phyloP scores from a whole-genome alignment of 2,329 filamentous ascomycete species.

The Aspergillus nomiae region DNA sequence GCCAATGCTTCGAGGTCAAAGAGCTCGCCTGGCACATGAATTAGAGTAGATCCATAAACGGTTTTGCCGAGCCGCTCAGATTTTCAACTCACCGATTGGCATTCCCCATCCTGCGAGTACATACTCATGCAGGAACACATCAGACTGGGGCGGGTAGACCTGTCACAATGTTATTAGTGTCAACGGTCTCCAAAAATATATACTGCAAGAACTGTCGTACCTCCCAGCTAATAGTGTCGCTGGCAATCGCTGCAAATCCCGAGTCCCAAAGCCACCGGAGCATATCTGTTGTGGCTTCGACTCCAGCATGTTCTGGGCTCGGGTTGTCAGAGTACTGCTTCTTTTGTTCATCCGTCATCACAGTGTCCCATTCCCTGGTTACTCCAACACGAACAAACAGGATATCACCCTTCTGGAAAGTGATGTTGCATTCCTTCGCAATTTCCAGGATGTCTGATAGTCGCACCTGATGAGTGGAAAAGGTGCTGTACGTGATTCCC shows the following conservation, averaged over 20 bases:
- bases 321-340: conserved; percentile 36
- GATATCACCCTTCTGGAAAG: conserved; percentile 55
- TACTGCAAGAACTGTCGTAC: conserved; percentile 30
- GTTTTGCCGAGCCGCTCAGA: neutral
- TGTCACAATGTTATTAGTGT: conserved; percentile 23
- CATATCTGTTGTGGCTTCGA: conserved; percentile 53
- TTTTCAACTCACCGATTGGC: conserved; percentile 43
- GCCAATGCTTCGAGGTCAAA: conserved; percentile 50
- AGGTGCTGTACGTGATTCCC: conserved; percentile 42
- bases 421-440: conserved; percentile 46
- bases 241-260: conserved; percentile 59
- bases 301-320: conserved; percentile 48
- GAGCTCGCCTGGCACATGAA: conserved; percentile 41
- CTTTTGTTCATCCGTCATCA: conserved; percentile 38
- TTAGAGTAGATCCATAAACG: conserved; percentile 6
- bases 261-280: conserved; percentile 62
- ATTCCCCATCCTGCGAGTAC: conserved; percentile 56
- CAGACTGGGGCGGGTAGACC: conserved; percentile 46
- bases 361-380: conserved; percentile 44
- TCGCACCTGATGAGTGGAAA: conserved; percentile 45
- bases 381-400: conserved; percentile 52
- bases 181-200: neutral
- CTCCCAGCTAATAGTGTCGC: conserved; percentile 60
- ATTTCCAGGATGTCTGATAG: conserved; percentile 41
- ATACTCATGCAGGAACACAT: conserved; percentile 50